Evolutionary conservation across 2,329 filamentous ascomycete genomes (phyloP), one percentile per base, ranked within the genome.

Genomic region (Claviceps monticola): DNA sequence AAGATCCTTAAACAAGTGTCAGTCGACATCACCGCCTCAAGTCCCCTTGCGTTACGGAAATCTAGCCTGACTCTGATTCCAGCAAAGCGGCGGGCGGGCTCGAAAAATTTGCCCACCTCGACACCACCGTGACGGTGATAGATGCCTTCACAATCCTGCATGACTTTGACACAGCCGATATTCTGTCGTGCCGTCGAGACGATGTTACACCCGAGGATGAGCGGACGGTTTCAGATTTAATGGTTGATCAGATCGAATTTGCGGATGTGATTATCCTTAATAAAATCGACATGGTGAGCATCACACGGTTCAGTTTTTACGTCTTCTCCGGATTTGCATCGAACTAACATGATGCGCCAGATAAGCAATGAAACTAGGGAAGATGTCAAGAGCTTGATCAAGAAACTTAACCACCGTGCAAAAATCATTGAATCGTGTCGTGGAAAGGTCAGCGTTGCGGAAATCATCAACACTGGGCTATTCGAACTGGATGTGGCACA

Each of bases 231-330:
- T 86, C 83, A 0, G 83, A 88, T 57, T 72, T 88, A 0, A 84
- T 87, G 74, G 82, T 86, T 0, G 84, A 88, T 57, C 84, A 88
- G 59, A 84, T 88, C 54, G 84, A 88, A 64, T 88, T 88, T 58
- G 83, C 84, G 0, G 83, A 88, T 56, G 82, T 87, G 6, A 74
- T 88, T 14, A 73, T 87, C 3, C 66, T 87, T 19, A 88, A 88
- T 66, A 88, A 88, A 64, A 70, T 77, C 5, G 82, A 86, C 54
- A 76, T 80, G 54, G 79, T 85, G 14, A 19, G 61, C 46, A n/a
- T 13, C 9, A n/a, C 7, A 4, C 7, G 4, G 29, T 46, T 17
- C 23, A 8, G 7, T n/a, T 45, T 6, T 42, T 6, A 5, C 29
- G 1, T 48, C 13, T 21, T 7, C 6, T 2, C 2, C 14, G 3